Base-by-base conservation (phyloP, 1,284 basidiomycete species). In the Boletus mariae region DNA sequence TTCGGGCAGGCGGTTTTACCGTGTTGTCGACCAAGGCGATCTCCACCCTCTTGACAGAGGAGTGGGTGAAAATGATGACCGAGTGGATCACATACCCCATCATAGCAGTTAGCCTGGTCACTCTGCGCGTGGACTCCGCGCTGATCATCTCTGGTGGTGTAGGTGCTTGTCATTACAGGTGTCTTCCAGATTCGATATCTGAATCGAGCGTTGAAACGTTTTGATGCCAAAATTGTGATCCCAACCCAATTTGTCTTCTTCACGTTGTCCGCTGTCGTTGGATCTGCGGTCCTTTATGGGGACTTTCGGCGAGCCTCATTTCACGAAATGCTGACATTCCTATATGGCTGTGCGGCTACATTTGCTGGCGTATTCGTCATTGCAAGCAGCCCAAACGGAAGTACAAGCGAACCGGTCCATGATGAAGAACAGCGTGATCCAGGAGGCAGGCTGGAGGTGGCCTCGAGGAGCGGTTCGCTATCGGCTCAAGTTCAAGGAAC, bases 221-320 rank as follows among this genome's bases (percentile, higher is more conserved):
- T 95, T 65, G 91, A 95, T 64, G 55, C 56, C 45, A 66, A 93
- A 87, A 82, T 88, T 49, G 94, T 96, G 32, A 93, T 96, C 56
- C 96, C 96, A 2, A 87, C 88, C 12, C 95, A 98, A 75, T 99
- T 98, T 69, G 94, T 97, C 40, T 79, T 96, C 56, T 92, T 91
- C 71, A 91, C 85, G 44, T 75, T 94, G 20, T 89, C 87, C 40
- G 93, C 93, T 4, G 96, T 99, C 59, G 75, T 93, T 44, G 95
- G 95, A 25, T 94, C 92, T 4, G 92, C 94, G 0, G 89, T 98
- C 20, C 80, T 98, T 3, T 99, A 96, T 67, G 87, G 92, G 32
- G 96, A 98, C 70, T 98, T 99, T 73, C 80, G 84, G 57, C 82
- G 80, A 55, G 84, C 90, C 12, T 79, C 80, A 12, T 87, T 93